Evolutionary conservation across 768 basidiomycete genomes (phyloP).

Genomic region (Sarcodon sp.): DNA sequence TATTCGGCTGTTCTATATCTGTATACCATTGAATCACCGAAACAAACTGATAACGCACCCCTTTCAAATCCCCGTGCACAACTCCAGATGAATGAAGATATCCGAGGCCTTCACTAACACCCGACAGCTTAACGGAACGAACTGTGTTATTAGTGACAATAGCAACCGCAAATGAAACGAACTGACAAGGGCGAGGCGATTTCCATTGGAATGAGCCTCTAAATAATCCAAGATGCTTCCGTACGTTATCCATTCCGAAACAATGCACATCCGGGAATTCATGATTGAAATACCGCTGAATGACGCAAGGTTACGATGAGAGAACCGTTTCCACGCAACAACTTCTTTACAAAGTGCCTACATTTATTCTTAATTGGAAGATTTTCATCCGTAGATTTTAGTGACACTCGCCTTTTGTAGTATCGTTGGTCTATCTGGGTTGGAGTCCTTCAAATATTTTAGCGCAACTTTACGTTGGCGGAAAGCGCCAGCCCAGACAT

Average conservation of each 20-base stretch:
- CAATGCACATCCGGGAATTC: not conserved
- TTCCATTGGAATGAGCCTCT: not conserved
- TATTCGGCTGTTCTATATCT: not conserved
- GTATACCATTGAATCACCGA: not conserved
- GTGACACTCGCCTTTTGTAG: no score
- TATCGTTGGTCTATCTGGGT: not conserved
- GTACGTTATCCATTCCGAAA: not conserved
- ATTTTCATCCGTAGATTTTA: no score
- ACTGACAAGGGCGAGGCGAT: constrained; percentile 1
- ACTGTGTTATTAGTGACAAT: not conserved
- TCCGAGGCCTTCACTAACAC: not conserved
- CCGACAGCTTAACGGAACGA: not conserved
- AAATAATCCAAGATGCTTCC: not conserved
- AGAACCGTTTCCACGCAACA: not conserved
- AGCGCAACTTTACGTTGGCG: not conserved
- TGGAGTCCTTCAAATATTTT: not conserved
- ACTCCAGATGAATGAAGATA: not conserved
- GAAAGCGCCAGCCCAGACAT: constrained; percentile 1
- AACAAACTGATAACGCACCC: not conserved
- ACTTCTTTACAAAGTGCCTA: not conserved
- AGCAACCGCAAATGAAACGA: not conserved
- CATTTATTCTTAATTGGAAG: not conserved
- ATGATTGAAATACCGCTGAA: constrained; percentile 1
- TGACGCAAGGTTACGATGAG: constrained; percentile 1
- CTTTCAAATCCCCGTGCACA: constrained; percentile 1